A percentile compares a stretch with the other conserved stretches of the same genome.
Conservation (phyloP, 208 protist genomes). For the Leishmania tropica region DNA sequence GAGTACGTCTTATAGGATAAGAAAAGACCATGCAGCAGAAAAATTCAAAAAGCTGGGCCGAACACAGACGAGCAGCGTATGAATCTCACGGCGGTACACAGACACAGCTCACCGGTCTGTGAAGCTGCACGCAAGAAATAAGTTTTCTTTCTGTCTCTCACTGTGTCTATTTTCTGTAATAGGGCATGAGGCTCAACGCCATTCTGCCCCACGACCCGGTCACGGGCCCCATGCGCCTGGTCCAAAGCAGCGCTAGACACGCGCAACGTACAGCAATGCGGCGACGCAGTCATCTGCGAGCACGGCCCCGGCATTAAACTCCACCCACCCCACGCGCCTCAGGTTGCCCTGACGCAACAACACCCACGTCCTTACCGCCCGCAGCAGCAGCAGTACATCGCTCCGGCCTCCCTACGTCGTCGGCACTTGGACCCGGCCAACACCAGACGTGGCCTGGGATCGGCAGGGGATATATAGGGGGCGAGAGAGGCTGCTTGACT, state of each 20-base stretch:
- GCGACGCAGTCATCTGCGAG: neutral
- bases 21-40: neutral
- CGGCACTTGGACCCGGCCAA: neutral
- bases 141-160: neutral
- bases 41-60: neutral
- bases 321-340: neutral
- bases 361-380: no score
- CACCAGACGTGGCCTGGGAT: neutral
- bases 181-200: neutral
- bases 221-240: neutral
- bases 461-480: neutral
- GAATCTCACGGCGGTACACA: neutral
- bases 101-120: neutral
- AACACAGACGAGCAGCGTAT: neutral
- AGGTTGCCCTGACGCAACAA: no score
- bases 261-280: neutral
- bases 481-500: no score
- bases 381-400: neutral
- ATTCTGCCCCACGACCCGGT: neutral
- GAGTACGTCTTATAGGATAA: neutral
- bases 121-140: neutral
- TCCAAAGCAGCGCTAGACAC: neutral
- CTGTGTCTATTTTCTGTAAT: neutral
- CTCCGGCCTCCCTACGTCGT: neutral
- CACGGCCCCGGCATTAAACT: neutral